phyloP scores from a whole-genome alignment of 768 basidiomycete genomes.

The Strobilomyces echinocephalus region DNA sequence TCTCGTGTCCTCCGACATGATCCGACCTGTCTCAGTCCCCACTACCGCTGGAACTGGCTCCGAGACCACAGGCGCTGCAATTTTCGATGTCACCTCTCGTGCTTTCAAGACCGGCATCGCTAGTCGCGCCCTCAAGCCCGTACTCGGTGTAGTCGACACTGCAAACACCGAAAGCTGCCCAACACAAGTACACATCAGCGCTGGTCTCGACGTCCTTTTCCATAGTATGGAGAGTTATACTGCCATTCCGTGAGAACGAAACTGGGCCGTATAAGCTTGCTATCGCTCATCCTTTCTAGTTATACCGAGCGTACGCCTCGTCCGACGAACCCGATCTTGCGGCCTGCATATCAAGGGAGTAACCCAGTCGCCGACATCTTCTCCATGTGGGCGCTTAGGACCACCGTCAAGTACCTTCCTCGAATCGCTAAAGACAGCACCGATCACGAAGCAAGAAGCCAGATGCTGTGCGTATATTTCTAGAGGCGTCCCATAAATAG shows the following conservation, averaged over 20 bases:
- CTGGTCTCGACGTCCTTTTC: conserved; percentile 95
- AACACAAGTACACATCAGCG: conserved; percentile 85
- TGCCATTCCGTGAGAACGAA: conserved; percentile 70
- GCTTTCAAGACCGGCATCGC: conserved; percentile 98
- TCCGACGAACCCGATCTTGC: conserved; percentile 81
- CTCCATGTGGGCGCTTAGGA: conserved; percentile 87
- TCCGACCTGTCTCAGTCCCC: conserved; percentile 40
- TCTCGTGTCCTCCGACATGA: not conserved
- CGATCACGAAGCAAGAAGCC: conserved; percentile 77
- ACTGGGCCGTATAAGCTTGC: not conserved
- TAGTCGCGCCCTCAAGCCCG: conserved; percentile 84
- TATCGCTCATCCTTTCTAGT: conserved; percentile 34
- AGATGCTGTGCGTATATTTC: conserved; percentile 71
- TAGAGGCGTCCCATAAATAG: not conserved
- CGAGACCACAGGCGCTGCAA: conserved; percentile 93
- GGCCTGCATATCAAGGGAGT: conserved; percentile 91
- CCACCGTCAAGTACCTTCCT: conserved; percentile 85
- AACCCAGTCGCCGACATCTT: conserved; percentile 96
- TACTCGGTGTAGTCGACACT: conserved; percentile 83
- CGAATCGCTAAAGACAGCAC: conserved; percentile 73
- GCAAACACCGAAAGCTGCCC: conserved; percentile 90
- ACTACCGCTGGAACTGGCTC: conserved; percentile 87
- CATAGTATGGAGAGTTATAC: conserved; percentile 95
- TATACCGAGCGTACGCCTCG: conserved; percentile 88
- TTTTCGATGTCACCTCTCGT: conserved; percentile 86